Evolutionary conservation across 2,329 filamentous ascomycete genomes (phyloP), one percentile per base, ranked within the genome.

Genomic region (Xenoacremonium recifei): DNA sequence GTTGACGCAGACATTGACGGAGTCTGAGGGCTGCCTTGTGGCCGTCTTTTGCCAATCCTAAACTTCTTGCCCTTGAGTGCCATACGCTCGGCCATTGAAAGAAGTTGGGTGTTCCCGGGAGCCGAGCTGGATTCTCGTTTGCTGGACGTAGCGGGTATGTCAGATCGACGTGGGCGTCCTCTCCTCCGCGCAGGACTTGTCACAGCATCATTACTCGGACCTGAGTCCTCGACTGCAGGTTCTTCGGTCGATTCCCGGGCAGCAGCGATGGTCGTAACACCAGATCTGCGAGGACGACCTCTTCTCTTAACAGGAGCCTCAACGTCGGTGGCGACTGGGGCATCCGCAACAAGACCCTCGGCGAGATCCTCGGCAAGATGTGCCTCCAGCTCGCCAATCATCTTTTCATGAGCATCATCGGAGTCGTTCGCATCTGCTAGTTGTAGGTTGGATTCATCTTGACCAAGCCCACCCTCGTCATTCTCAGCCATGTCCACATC

Each of bases 41-140:
- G 39, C 44, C 59, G 69, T 12, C 65, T 63, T 41, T 62, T 61
- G 17, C 66, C 63, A 33, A 80, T 79, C 59, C 71, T 77, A 49
- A 81, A 70, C 39, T 69, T 73, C 57, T 71, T 79, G 10, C 77
- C 77, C 38, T 64, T 68, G 3, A 77, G 62, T 23, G 71, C 75
- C 68, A 79, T 73, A n/a, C 76, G 70, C 51, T 81, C 77, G 27
- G 71, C 70, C 72, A 82, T 73, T 5, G 78, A 80, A 64, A 81
- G 65, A 35, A 75, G 69, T 10, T 65, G 59, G 54, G 55, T 47
- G 25, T 44, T 33, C 5, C 42, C 47, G 13, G 57, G 41, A 11
- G 42, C 31, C 11, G 38, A n/a, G n/a, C n/a, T n/a, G n/a, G n/a
- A n/a, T n/a, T n/a, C n/a, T n/a, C n/a, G n/a, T n/a, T n/a, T n/a